Base-by-base conservation (phyloP, 169 alveolate species). In the Plasmodium adleri region DNA sequence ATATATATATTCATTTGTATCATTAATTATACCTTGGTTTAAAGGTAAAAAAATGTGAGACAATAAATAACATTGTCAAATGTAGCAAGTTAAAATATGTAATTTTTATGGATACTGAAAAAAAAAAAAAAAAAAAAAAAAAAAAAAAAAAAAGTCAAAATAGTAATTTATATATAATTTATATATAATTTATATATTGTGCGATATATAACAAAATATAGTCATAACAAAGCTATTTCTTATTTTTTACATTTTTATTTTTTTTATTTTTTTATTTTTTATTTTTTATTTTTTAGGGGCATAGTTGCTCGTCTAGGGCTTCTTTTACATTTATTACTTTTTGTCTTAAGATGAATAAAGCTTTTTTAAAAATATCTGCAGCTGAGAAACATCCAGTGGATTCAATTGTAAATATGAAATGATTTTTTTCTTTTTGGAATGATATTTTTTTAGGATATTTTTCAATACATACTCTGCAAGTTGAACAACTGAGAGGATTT, bases 381-480 rank as follows among this genome's bases (percentile, higher is more conserved):
- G 97, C 92, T 0, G 97, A 88, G 52, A 95, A 76, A 13, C 93
- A 85, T 15, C 97, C 97, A 6, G 97, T 93, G 7, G 97, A 91
- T 68, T 95, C 97, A 50, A 95, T 88, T 24, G 97, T 74, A 92
- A 96, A 97, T 39, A 97, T 95, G 72, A 97, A 94, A 83, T 96
- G 97, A 88, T 95, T 95, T 68, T 89, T 95, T 62, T 93, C 93
- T 88, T 97, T 97, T 7, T 90, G 88, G 17, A 97, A 91, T 52
- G 94, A 88, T 3, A 97, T 85, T 28, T 88, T 58, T 24, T 87
- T 67, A 13, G 98, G 98, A 72, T 94, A 96, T 60, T 96, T 95
- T 92, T 99, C 99, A 43, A 98, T 94, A 75, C 99, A 99, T 74
- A 98, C 99, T 88, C 99, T 97, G 93, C 99, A 99, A 43, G 99